A percentile compares a stretch with the other conserved stretches of the same genome.
phyloP scores from a whole-genome alignment of 305 asterid species.

The Fraxinus baroniana region DNA sequence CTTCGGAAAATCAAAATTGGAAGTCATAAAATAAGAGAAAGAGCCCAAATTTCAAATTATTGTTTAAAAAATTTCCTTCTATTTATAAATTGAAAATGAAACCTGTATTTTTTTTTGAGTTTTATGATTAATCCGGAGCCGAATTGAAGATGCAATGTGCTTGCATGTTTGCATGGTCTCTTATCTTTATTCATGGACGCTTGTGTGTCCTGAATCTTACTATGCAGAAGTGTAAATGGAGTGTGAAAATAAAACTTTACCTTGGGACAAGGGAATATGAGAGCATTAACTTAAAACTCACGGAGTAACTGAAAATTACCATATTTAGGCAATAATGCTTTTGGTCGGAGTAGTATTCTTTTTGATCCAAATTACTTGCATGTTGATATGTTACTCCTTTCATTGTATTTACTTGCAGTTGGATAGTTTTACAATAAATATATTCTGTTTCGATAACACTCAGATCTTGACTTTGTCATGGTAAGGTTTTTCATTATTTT shows the following conservation, averaged over 20 bases:
- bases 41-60: neutral
- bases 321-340: neutral
- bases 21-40: neutral
- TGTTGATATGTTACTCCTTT: neutral
- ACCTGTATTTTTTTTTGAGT: neutral
- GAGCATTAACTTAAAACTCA: neutral
- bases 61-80: neutral
- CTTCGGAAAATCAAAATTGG: neutral
- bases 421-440: neutral
- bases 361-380: neutral
- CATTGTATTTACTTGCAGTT: neutral
- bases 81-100: neutral
- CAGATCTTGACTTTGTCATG: neutral
- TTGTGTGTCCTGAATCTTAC: too few relatives aligned
- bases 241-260: neutral
- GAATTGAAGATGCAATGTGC: neutral
- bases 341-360: neutral
- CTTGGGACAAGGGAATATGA: neutral
- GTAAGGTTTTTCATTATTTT: neutral
- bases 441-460: neutral
- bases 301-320: neutral
- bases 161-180: neutral
- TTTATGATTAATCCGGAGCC: neutral
- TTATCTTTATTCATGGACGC: too few relatives aligned
- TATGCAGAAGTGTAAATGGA: too few relatives aligned